These are phyloP conservation scores for Fusarium camptoceras DNA, from an alignment of 2,329 filamentous ascomycete genomes.

Conservation along the genomic window DNA sequence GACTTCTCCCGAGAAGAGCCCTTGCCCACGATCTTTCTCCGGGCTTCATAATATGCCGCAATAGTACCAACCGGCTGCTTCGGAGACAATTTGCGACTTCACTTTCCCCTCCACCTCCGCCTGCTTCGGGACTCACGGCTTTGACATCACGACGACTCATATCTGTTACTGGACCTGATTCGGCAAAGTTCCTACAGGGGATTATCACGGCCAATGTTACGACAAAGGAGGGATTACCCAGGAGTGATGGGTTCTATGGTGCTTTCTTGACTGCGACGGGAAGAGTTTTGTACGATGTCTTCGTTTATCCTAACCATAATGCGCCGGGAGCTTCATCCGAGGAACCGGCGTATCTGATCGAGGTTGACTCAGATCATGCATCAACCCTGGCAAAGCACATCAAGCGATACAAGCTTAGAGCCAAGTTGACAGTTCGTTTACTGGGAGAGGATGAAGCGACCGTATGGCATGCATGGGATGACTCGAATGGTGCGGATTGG, in stretches of 20 bases:
- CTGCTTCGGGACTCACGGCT: slow-evolving; percentile 60
- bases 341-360: slow-evolving; percentile 72
- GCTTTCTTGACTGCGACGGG: slow-evolving; percentile 89
- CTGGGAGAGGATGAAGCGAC: slow-evolving; percentile 72
- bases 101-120: slow-evolving; percentile 55
- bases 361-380: slow-evolving; percentile 79
- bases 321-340: slow-evolving; percentile 41
- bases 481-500: slow-evolving; percentile 49
- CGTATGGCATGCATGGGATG: slow-evolving; percentile 82
- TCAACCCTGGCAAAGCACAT: slow-evolving; percentile 76
- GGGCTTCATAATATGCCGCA: slow-evolving; percentile 46
- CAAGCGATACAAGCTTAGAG: slow-evolving; percentile 85
- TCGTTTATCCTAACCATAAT: slow-evolving; percentile 77
- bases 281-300: slow-evolving; percentile 87
- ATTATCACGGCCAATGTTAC: slow-evolving; percentile 75
- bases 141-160: slow-evolving; percentile 84
- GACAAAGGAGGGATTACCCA: slow-evolving; percentile 51
- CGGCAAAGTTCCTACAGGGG: slow-evolving; percentile 87
- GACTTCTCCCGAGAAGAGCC: slow-evolving; percentile 42
- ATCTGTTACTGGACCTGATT: slow-evolving; percentile 81
- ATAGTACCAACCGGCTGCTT: slow-evolving; percentile 46
- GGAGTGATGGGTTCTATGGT: slow-evolving; percentile 74
- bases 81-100: slow-evolving; percentile 50
- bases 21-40: slow-evolving; percentile 31
- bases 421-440: slow-evolving; percentile 77